Conservation (phyloP, 23 red algal species). For the Agarophyton chilense region DNA sequence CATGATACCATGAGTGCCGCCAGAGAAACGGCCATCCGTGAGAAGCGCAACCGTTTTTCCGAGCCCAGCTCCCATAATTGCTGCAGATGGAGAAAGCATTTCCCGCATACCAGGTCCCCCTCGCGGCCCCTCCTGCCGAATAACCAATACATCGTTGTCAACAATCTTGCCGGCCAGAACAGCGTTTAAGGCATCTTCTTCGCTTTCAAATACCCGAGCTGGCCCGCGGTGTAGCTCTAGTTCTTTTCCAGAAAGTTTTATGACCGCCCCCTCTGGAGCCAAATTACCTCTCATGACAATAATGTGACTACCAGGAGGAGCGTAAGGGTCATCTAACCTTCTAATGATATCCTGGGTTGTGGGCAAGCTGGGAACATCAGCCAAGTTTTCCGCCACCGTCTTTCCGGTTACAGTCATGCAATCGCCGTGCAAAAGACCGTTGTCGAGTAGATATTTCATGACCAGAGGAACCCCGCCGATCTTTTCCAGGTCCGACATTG, state of each 20-base stretch:
- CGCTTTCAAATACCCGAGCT: slow-evolving; percentile 94
- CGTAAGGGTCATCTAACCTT: slow-evolving; percentile 71
- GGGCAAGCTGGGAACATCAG: slow-evolving; percentile 73
- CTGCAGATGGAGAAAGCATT: slow-evolving; percentile 97
- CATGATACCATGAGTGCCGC: slow-evolving; percentile 99
- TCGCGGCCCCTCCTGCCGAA: slow-evolving; percentile 95
- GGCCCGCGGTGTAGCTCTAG: slow-evolving; percentile 86
- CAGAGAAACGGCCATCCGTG: slow-evolving; percentile 97
- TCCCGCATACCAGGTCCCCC: slow-evolving; percentile 97
- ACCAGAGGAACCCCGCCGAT: slow-evolving; percentile 97
- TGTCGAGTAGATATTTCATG: slow-evolving; percentile 95
- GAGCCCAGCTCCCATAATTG: slow-evolving; percentile 95
- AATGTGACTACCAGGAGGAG: slow-evolving; percentile 91
- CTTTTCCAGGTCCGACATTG: slow-evolving; percentile 96
- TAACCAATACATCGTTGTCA: slow-evolving; percentile 94
- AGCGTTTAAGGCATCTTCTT: slow-evolving; percentile 92
- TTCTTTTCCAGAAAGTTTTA: slow-evolving; percentile 95
- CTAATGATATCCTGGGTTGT: slow-evolving; percentile 70
- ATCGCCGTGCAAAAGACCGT: slow-evolving; percentile 91
- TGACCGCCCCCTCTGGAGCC: slow-evolving; percentile 96
- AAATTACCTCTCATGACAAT: slow-evolving; percentile 96
- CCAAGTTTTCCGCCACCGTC: slow-evolving; percentile 88
- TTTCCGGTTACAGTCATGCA: slow-evolving; percentile 98
- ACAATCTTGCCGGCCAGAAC: slow-evolving; percentile 92
- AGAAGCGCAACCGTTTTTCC: slow-evolving; percentile 95